A percentile compares a stretch with the other conserved stretches of the same genome.
Conservation (phyloP, 495 filamentous ascomycete genomes). For the Polyplosphaeria fusca region DNA sequence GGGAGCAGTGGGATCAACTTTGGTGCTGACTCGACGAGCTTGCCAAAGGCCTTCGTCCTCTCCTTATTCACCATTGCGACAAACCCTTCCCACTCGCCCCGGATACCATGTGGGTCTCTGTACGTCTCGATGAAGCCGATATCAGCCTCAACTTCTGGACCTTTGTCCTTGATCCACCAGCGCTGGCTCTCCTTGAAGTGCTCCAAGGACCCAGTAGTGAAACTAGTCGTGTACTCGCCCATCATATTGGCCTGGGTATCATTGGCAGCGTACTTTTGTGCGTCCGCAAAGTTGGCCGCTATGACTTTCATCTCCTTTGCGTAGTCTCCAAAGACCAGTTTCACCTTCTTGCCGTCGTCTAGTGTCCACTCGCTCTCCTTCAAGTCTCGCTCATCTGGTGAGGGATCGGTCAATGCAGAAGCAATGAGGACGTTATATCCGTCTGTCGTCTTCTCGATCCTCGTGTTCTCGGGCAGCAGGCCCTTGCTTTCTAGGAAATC, state of each 20-base stretch:
- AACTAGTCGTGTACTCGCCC: constrained; percentile 77
- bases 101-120: constrained; percentile 84
- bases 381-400: constrained; percentile 62
- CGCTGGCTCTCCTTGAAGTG: constrained; percentile 89
- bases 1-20: constrained; percentile 82
- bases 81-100: constrained; percentile 98
- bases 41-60: constrained; percentile 83
- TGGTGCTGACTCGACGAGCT: constrained; percentile 75
- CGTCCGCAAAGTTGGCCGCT: constrained; percentile 65
- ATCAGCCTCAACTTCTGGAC: constrained; percentile 84
- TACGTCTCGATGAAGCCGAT: constrained; percentile 97
- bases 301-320: constrained; percentile 76
- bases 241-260: constrained; percentile 84
- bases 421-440: constrained; percentile 84
- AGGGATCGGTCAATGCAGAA: constrained; percentile 59
- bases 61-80: constrained; percentile 78
- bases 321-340: constrained; percentile 82
- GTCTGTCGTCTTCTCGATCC: constrained; percentile 69
- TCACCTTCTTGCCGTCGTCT: constrained; percentile 68
- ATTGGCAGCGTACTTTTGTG: constrained; percentile 74
- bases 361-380: constrained; percentile 64
- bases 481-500: constrained; percentile 73
- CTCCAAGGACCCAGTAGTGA: constrained; percentile 76
- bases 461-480: constrained; percentile 79
- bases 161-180: constrained; percentile 88